Percentiles rank a stretch among this genome's conserved stretches.
These are phyloP conservation scores for Termitomyces sp. DNA, from an alignment of 768 basidiomycete species.

Conservation along the genomic window DNA sequence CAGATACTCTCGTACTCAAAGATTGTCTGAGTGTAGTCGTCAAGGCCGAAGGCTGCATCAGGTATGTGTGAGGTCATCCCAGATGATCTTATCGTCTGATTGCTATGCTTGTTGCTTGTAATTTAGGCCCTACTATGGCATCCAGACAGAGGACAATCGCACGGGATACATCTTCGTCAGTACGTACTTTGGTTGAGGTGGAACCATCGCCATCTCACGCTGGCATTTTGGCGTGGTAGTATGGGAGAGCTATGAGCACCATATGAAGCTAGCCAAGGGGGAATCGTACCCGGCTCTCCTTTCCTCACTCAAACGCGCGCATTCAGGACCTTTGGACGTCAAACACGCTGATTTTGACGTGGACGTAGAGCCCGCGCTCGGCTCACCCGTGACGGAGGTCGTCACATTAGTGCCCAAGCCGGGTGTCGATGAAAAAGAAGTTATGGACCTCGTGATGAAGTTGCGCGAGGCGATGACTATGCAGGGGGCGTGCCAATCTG, in stretches of 20 bases:
- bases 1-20: constrained; percentile 3
- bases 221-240: not conserved
- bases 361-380: not conserved
- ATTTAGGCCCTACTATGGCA: constrained; percentile 8
- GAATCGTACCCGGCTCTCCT: not conserved
- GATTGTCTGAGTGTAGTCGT: constrained; percentile 1
- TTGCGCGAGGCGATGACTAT: not conserved
- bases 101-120: not conserved
- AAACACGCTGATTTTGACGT: constrained; percentile 9
- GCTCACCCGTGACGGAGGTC: constrained; percentile 4
- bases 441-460: not conserved
- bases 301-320: not conserved
- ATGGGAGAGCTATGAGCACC: constrained; percentile 9
- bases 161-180: constrained; percentile 8
- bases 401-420: not conserved
- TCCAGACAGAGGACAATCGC: constrained; percentile 9
- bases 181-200: not conserved
- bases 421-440: not conserved
- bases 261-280: constrained; percentile 2
- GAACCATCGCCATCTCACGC: not conserved
- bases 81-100: not conserved
- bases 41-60: constrained; percentile 10
- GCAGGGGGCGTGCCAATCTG: not conserved
- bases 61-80: not conserved
- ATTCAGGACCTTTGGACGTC: not conserved